Percentiles rank a stretch among this genome's conserved stretches.
Evolutionary conservation across 2,329 filamentous ascomycete species (phyloP).

Genomic region (Trichoderma hamatum): DNA sequence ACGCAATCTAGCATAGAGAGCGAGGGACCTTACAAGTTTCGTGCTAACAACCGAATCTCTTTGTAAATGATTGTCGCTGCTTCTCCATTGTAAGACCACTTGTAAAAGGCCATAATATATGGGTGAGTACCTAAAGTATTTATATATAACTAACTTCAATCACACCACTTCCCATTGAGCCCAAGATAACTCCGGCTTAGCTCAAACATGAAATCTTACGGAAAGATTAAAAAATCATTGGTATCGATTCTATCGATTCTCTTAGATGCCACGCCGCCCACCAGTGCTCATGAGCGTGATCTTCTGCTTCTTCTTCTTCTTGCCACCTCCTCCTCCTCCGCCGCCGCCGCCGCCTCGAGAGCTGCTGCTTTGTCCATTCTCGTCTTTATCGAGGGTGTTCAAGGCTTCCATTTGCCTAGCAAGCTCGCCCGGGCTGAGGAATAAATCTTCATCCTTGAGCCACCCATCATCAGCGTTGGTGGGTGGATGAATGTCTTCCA

Average conservation of each 20-base stretch:
- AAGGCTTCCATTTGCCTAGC: slow-evolving; percentile 62
- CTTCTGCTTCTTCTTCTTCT: slow-evolving; percentile 73
- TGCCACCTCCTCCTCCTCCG: slow-evolving; percentile 46
- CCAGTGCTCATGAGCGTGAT: slow-evolving; percentile 73
- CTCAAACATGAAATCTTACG: not conserved
- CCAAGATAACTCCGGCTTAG: not conserved
- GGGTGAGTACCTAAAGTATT: not conserved
- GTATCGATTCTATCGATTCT: not conserved
- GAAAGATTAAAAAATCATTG: slow-evolving; percentile 13
- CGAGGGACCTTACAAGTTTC: not conserved
- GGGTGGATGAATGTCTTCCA: slow-evolving; percentile 43
- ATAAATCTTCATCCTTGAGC: slow-evolving; percentile 72
- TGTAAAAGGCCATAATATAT: not conserved
- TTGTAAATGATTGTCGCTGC: not conserved
- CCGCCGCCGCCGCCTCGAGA: slow-evolving; percentile 28
- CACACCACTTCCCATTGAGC: not conserved
- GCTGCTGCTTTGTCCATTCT: slow-evolving; percentile 28
- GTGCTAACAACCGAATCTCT: not conserved
- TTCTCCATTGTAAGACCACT: not conserved
- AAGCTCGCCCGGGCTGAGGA: slow-evolving; percentile 61
- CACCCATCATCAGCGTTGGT: slow-evolving; percentile 71
- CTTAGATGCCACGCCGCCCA: slow-evolving; percentile 51
- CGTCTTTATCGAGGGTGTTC: slow-evolving; percentile 43
- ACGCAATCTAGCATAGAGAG: not conserved
- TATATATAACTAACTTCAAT: not conserved